Conservation (phyloP, 1,139 yeast genomes). For the Hyphopichia fennica region DNA sequence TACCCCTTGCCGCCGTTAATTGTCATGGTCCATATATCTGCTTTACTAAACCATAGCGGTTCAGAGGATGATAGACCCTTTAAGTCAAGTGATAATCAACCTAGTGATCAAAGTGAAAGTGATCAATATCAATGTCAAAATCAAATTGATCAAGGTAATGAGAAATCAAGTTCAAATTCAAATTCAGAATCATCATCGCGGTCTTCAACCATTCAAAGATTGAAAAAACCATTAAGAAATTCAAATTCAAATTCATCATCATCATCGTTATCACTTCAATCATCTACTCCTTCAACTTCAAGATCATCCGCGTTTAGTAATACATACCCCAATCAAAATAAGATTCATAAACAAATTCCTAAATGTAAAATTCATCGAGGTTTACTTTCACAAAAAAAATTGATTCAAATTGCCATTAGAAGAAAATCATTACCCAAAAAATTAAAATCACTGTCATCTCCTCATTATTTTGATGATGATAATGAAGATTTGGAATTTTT, state of each 20-base stretch:
- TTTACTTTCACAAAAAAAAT: constrained; percentile 18
- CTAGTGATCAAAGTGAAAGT: too few relatives aligned
- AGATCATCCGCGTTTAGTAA: not conserved
- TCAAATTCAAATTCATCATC: not conserved
- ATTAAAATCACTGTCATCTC: not conserved
- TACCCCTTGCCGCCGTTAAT: not conserved
- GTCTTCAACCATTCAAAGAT: too few relatives aligned
- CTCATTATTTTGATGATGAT: constrained; percentile 2
- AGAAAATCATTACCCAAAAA: constrained; percentile 30
- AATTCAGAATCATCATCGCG: not conserved
- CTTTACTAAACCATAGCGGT: constrained; percentile 12
- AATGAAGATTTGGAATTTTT: not conserved
- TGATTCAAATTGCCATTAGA: constrained; percentile 43
- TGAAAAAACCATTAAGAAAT: too few relatives aligned
- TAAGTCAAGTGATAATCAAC: too few relatives aligned
- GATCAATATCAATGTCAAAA: too few relatives aligned
- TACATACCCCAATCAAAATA: not conserved
- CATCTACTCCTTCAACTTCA: not conserved
- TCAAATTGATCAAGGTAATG: too few relatives aligned
- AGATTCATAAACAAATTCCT: constrained; percentile 13
- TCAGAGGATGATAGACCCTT: constrained; percentile 1
- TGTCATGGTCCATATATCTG: constrained; percentile 13
- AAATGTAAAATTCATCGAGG: constrained; percentile 24
- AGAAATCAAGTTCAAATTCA: not conserved
- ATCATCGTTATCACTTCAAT: too few relatives aligned